These are phyloP conservation scores for Collariella sp. DNA, from an alignment of 495 filamentous ascomycete genomes.

Conservation along the genomic window DNA sequence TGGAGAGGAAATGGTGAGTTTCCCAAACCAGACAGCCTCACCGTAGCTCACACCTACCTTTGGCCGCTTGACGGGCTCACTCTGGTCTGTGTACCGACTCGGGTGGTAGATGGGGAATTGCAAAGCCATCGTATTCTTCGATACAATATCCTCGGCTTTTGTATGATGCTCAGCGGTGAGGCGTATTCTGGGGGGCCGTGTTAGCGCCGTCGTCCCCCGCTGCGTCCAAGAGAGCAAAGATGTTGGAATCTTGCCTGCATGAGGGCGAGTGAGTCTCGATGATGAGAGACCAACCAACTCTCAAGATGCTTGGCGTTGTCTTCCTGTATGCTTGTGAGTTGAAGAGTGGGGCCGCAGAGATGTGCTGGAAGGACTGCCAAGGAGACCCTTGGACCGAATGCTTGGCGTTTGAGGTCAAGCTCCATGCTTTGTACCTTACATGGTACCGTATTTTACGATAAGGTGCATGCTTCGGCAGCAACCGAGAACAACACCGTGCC, in stretches of 20 bases:
- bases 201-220: conserved; percentile 7
- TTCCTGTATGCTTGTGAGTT: not conserved
- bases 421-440: not conserved
- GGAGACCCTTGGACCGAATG: not conserved
- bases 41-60: conserved; percentile 38
- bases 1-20: conserved; percentile 18
- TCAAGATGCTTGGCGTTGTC: conserved; percentile 7
- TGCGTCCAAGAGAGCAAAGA: not conserved
- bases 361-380: not conserved
- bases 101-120: conserved; percentile 57
- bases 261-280: not conserved
- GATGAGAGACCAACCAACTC: not conserved
- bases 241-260: conserved; percentile 7
- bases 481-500: no score
- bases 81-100: conserved; percentile 50
- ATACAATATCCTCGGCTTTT: not conserved
- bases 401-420: not conserved
- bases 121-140: conserved; percentile 23
- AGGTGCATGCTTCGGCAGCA: no score
- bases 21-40: not conserved
- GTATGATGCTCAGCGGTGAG: not conserved
- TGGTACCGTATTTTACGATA: no score
- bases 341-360: not conserved
- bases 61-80: conserved; percentile 55
- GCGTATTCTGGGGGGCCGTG: not conserved